Base-by-base conservation (phyloP, 2,329 filamentous ascomycete species). In the Colletotrichum liriopes region DNA sequence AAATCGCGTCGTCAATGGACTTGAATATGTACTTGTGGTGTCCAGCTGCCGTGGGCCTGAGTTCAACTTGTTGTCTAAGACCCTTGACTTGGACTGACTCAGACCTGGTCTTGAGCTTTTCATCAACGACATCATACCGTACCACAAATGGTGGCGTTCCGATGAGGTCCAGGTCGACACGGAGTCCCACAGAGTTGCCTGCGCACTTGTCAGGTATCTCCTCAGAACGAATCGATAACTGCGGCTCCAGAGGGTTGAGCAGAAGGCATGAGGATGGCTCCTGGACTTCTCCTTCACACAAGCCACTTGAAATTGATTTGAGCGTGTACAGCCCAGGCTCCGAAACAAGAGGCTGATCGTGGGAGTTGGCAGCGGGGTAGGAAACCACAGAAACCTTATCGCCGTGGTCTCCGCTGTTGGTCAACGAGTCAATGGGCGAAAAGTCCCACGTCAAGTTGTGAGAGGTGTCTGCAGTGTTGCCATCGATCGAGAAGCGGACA, bases 201-300 rank as follows among this genome's bases (percentile, higher is more conserved):
- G 95, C 96, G 80, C 96, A 99, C 80, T 97, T 97, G 81, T 99
- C 96, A 64, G 94, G 93, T 54, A 99, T 95, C 74, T 95, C 92
- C 76, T 97, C 93, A 8, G 91, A 88, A 41, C 88, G 89, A 61
- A 99, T 85, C 5, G 90, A 86, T 70, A 99, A 81, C 67, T 92
- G 90, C 12, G 96, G 96, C 82, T 98, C 92, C 0, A 96, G 92
- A 6, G 96, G 96, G 75, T 98, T 99, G 75, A 97, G 88, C 65
- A 99, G 85, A 71, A 98, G 87, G 81, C 96, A 98, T n/a, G 95
- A 96, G 2, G 96, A 94, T 37, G 96, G 96, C 80, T 99, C 96
- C 75, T 96, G 88, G 5, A 99, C 91, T 76, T 98, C 95, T 56
- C 96, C 96, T 43, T 91, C 87, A 79, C 96, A 99, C 72, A 91